These are phyloP conservation scores for Paramecium pentaurelia DNA, from an alignment of 73 alveolate genomes.

Conservation along the genomic window DNA sequence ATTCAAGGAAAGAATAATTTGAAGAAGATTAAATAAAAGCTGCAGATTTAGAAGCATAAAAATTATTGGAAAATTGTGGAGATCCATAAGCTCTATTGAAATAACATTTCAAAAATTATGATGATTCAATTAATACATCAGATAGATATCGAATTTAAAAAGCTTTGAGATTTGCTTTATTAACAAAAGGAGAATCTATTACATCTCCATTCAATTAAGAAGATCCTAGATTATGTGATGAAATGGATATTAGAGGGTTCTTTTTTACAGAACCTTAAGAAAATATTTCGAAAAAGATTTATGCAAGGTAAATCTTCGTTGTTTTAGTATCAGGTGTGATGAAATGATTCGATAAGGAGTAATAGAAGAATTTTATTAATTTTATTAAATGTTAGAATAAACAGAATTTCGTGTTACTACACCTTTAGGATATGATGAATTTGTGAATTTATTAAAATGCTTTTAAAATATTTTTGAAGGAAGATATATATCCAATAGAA, in stretches of 20 bases:
- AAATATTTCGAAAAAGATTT: not conserved
- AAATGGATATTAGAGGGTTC: slow-evolving; percentile 18
- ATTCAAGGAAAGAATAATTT: not conserved
- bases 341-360: slow-evolving; percentile 24
- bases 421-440: slow-evolving; percentile 5
- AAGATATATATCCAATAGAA: not conserved
- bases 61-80: not conserved
- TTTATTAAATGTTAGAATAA: not conserved
- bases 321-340: not conserved
- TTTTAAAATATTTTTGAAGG: not conserved
- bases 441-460: not conserved
- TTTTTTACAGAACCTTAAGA: not conserved
- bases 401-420: not conserved
- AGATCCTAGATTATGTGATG: not conserved
- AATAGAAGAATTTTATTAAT: not conserved
- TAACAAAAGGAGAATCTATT: not conserved
- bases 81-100: not conserved
- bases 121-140: not conserved
- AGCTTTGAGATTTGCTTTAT: slow-evolving; percentile 31
- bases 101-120: not conserved
- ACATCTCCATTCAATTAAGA: not conserved
- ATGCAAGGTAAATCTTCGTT: not conserved
- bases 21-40: not conserved
- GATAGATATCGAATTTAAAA: slow-evolving; percentile 11
- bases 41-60: slow-evolving; percentile 1